Evolutionary conservation across 2,329 filamentous ascomycete genomes (phyloP).

Genomic region (Botrytis fabae): DNA sequence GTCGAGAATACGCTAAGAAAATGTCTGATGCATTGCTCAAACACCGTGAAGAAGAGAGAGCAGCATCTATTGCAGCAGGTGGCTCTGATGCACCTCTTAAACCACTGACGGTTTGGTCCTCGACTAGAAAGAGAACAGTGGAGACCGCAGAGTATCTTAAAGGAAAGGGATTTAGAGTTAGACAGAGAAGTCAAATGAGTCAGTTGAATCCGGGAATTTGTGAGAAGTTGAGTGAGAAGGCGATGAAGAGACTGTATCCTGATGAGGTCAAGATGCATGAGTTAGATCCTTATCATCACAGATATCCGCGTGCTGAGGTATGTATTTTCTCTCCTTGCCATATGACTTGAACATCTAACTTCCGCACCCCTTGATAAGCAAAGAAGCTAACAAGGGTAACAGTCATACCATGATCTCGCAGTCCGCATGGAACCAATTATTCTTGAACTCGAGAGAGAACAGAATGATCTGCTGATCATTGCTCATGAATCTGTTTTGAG

Average conservation of each 20-base stretch:
- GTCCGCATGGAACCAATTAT: constrained; percentile 97
- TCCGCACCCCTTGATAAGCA: not conserved
- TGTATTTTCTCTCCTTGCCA: constrained; percentile 27
- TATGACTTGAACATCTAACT: not conserved
- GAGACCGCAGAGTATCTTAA: constrained; percentile 86
- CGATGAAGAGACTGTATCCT: constrained; percentile 79
- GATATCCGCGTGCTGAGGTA: constrained; percentile 92
- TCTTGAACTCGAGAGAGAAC: constrained; percentile 91
- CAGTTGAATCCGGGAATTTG: constrained; percentile 96
- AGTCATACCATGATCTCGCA: constrained; percentile 98
- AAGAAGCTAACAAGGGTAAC: constrained; percentile 15
- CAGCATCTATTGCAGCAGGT: constrained; percentile 65
- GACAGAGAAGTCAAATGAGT: constrained; percentile 93
- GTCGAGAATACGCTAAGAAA: constrained; percentile 75
- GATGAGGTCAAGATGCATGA: constrained; percentile 93
- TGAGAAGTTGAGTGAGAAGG: constrained; percentile 84
- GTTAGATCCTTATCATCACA: constrained; percentile 92
- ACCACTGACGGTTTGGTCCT: constrained; percentile 90
- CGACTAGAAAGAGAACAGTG: constrained; percentile 83
- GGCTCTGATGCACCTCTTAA: constrained; percentile 69
- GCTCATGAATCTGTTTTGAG: constrained; percentile 97
- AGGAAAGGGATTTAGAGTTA: constrained; percentile 77
- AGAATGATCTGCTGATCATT: constrained; percentile 97
- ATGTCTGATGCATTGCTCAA: constrained; percentile 82
- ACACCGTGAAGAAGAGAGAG: constrained; percentile 80